Conservation (phyloP, 2,329 filamentous ascomycete genomes). For the Fusarium albosuccineum region DNA sequence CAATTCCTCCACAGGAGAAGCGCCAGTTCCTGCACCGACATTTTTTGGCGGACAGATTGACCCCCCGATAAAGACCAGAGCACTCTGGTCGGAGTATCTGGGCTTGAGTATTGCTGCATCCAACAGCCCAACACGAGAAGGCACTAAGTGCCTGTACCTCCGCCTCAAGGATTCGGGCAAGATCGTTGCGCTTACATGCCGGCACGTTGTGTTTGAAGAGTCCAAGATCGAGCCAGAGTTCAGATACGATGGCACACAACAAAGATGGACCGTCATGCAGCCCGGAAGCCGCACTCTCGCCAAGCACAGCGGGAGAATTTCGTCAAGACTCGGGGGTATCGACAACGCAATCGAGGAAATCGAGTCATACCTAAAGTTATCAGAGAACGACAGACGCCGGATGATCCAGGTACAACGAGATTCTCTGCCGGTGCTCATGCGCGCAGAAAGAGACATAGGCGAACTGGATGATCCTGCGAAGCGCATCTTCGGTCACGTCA, state of each 20-base stretch:
- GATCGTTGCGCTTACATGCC: conserved; percentile 11
- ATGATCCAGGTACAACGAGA: background rate
- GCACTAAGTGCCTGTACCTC: conserved; percentile 12
- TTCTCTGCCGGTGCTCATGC: no score
- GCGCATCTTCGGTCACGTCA: background rate
- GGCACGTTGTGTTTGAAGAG: conserved; percentile 13
- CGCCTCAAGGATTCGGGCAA: background rate
- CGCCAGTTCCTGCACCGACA: background rate
- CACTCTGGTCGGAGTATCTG: background rate
- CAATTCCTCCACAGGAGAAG: no score
- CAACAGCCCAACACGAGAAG: background rate
- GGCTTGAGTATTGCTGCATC: background rate
- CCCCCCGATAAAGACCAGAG: background rate
- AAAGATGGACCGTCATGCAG: conserved; percentile 5
- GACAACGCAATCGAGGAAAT: background rate
- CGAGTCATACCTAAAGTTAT: background rate
- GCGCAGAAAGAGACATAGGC: background rate
- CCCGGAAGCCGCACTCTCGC: background rate
- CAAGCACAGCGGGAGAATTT: background rate
- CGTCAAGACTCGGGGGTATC: accelerated
- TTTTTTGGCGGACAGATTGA: background rate
- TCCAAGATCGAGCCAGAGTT: background rate
- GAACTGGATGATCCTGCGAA: background rate
- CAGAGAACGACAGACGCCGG: background rate
- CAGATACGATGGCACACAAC: background rate